These are phyloP conservation scores for Aspergillus sclerotioniger DNA, from an alignment of 495 filamentous ascomycete species.

Conservation along the genomic window DNA sequence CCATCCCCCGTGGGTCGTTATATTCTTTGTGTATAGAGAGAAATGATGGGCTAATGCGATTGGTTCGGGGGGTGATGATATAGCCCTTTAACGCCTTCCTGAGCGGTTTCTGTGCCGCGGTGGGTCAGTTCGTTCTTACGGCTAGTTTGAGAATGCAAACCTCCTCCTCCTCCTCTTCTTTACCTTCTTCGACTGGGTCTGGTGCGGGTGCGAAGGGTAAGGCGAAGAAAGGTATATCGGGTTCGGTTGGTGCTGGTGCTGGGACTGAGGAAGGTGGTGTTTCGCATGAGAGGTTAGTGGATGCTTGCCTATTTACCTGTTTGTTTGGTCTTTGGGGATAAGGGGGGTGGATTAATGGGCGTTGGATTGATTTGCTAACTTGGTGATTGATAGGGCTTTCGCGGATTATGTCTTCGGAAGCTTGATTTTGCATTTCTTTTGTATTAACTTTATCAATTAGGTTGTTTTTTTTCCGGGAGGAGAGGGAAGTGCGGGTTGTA, in stretches of 20 bases:
- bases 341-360: too few species aligned
- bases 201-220: slow-evolving; percentile 25
- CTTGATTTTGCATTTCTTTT: slow-evolving; percentile 96
- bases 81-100: slow-evolving; percentile 99
- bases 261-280: slow-evolving; percentile 28
- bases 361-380: slow-evolving; percentile 2
- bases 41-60: too few species aligned
- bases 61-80: too few species aligned
- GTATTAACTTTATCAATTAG: slow-evolving; percentile 99
- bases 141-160: slow-evolving; percentile 87
- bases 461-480: not conserved
- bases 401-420: slow-evolving; percentile 96
- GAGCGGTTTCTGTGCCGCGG: slow-evolving; percentile 88
- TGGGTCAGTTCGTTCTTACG: slow-evolving; percentile 96
- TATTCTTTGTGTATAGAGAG: too few species aligned
- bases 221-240: slow-evolving; percentile 29
- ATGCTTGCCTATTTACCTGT: slow-evolving; percentile 3
- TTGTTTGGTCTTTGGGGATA: too few species aligned
- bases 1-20: too few species aligned
- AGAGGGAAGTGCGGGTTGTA: not conserved
- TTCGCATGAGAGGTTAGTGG: slow-evolving; percentile 50
- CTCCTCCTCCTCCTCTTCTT: slow-evolving; percentile 23
- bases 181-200: not conserved
- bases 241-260: slow-evolving; percentile 27
- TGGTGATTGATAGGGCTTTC: slow-evolving; percentile 73